These are phyloP conservation scores for Trypanosoma vivax DNA, from an alignment of 208 protist species.

Conservation along the genomic window DNA sequence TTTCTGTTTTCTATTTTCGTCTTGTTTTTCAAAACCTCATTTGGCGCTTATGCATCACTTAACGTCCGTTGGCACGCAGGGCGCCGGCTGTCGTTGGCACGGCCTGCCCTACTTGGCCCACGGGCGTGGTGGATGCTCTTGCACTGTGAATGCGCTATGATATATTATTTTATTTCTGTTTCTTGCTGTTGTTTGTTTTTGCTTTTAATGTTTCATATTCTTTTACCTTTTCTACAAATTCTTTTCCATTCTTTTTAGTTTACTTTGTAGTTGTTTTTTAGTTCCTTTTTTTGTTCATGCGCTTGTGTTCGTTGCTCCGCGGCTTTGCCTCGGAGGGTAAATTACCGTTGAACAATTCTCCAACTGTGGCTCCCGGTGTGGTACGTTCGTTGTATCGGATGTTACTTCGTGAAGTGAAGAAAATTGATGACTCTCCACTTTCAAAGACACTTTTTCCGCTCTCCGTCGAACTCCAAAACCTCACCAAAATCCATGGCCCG, in stretches of 20 bases:
- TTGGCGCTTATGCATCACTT: neutral
- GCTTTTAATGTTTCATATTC: conserved; percentile 7
- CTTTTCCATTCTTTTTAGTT: conserved; percentile 11
- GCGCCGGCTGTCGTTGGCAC: neutral
- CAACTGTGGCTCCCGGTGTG: conserved; percentile 50
- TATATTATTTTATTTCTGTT: too few relatives aligned
- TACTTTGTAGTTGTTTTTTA: conserved; percentile 1
- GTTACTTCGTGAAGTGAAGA: conserved; percentile 50
- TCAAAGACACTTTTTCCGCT: conserved; percentile 69
- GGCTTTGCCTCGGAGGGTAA: conserved; percentile 8
- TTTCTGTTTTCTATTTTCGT: neutral
- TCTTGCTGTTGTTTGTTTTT: conserved; percentile 28
- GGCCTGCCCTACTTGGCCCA: neutral
- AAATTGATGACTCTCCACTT: conserved; percentile 52
- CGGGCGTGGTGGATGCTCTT: too few relatives aligned
- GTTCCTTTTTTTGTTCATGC: conserved; percentile 10
- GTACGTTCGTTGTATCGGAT: conserved; percentile 65
- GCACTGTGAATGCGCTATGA: too few relatives aligned
- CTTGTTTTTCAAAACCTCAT: too few relatives aligned
- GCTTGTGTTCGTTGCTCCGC: conserved; percentile 5
- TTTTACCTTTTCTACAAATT: conserved; percentile 5
- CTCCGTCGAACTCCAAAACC: conserved; percentile 50
- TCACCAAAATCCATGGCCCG: conserved; percentile 32
- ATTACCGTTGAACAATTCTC: conserved; percentile 18
- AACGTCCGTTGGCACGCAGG: too few relatives aligned